Conservation (phyloP, 1,284 basidiomycete species). For the Albatrellus sp. region DNA sequence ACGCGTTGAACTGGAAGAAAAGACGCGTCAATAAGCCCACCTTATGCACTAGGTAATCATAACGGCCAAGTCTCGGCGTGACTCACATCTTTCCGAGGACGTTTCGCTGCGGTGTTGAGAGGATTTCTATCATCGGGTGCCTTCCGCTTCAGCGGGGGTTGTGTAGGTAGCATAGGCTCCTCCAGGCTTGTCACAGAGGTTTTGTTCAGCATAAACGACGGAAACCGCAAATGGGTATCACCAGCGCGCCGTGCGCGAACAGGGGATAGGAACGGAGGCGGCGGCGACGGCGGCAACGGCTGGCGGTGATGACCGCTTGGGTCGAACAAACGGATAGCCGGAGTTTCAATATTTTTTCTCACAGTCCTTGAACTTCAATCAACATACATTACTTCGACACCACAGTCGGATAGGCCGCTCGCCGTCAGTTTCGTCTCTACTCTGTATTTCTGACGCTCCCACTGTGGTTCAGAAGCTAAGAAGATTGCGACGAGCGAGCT, state of each 20-base stretch:
- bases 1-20: conserved; percentile 9
- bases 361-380: too few species aligned
- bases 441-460: too few species aligned
- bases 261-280: background rate
- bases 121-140: conserved; percentile 6
- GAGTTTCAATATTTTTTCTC: background rate
- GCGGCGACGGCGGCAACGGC: background rate
- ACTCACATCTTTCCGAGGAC: conserved; percentile 12
- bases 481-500: too few species aligned
- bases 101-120: conserved; percentile 8
- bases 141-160: conserved; percentile 11
- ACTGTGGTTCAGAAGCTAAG: too few species aligned
- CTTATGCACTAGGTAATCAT: background rate
- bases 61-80: background rate
- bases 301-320: too few species aligned
- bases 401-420: too few species aligned
- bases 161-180: conserved; percentile 8
- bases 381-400: too few species aligned
- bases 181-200: background rate
- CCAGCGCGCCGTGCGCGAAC: background rate
- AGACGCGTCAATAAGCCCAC: background rate
- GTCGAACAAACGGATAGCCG: background rate
- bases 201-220: too few species aligned
- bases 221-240: background rate
- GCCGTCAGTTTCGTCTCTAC: too few species aligned